Base-by-base conservation (phyloP, 805 yeast species). In the Zygosaccharomyces pseudorouxii region DNA sequence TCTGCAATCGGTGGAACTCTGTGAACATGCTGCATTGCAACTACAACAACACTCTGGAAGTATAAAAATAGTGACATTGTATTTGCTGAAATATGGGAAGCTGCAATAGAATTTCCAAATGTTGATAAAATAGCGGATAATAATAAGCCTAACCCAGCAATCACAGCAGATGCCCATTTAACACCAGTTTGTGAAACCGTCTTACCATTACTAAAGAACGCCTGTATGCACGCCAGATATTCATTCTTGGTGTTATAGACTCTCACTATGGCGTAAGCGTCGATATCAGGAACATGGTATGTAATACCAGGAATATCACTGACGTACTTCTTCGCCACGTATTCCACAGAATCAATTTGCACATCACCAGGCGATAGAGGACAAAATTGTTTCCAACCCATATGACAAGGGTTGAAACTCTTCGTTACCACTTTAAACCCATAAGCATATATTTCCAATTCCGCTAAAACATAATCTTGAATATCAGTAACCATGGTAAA, bases 141-240 rank as follows among this genome's bases (percentile, higher is more conserved):
- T 39, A 89, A 69, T 50, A 90, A 68, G n/a, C 97, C 96, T 27
- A 87, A 67, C 53, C 97, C 97, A 1, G 95, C 89, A 58, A 89
- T 74, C 18, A 84, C 83, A 1, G 97, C 97, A 16, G 96, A 88
- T 36, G 88, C 95, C 97, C 97, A 90, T 68, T 86, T 85, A 49
- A 84, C 89, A 55, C 86, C 86, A 2, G 78, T 73, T 62, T 88
- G 96, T 38, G 86, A 71, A 18, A 89, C 92, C 2, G 95, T 82
- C 59, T 82, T 86, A 31, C 90, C 89, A 63, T 89, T 89, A 18
- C 82, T 60, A 62, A 89, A 81, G 50, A 77, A 77, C 14, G 88
- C 81, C 62, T 86, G 92, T 48, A 89, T 73, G 64, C 96, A 89
- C 33, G 89, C 88, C 48, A 84, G 60, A 48, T 68, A 63, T 28